phyloP scores from a whole-genome alignment of 192 early-diverging fungal genomes.

The Oehlia diaphana region DNA sequence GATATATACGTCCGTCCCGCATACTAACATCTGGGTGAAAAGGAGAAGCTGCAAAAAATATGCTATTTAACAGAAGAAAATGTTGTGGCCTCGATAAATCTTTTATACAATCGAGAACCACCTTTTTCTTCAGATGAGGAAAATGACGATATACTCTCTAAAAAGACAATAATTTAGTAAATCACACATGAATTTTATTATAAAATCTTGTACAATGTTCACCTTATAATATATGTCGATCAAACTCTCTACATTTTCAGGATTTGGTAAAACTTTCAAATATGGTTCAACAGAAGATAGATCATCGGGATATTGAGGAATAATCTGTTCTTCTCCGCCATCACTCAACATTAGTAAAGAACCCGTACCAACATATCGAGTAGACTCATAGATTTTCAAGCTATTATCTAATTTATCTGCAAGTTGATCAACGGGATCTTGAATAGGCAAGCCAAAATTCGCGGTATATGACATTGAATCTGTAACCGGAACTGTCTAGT shows the following conservation, averaged over 20 bases:
- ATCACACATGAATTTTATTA: not conserved
- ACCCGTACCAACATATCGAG: slow-evolving; percentile 17
- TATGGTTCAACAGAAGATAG: slow-evolving; percentile 19
- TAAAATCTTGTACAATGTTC: not conserved
- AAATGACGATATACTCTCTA: slow-evolving; percentile 21
- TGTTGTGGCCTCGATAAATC: slow-evolving; percentile 29
- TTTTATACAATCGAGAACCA: slow-evolving; percentile 15
- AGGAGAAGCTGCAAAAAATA: slow-evolving; percentile 28
- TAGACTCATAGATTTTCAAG: slow-evolving; percentile 22
- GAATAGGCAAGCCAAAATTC: not conserved
- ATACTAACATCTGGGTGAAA: slow-evolving; percentile 3
- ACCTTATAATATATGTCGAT: slow-evolving; percentile 29
- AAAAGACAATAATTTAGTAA: not conserved
- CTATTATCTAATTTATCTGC: slow-evolving; percentile 17
- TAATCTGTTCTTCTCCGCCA: slow-evolving; percentile 21
- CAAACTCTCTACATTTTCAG: slow-evolving; percentile 7
- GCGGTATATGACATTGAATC: not conserved
- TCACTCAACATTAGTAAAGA: slow-evolving; percentile 21
- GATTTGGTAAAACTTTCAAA: slow-evolving; percentile 17
- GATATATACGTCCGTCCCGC: slow-evolving; percentile 13
- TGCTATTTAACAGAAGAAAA: slow-evolving; percentile 29
- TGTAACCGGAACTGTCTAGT: not conserved
- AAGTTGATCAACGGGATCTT: slow-evolving; percentile 27
- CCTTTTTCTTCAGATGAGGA: slow-evolving; percentile 23
- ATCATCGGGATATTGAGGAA: slow-evolving; percentile 12